Evolutionary conservation across 2,329 filamentous ascomycete genomes (phyloP).

Genomic region (Colletotrichum sojae): DNA sequence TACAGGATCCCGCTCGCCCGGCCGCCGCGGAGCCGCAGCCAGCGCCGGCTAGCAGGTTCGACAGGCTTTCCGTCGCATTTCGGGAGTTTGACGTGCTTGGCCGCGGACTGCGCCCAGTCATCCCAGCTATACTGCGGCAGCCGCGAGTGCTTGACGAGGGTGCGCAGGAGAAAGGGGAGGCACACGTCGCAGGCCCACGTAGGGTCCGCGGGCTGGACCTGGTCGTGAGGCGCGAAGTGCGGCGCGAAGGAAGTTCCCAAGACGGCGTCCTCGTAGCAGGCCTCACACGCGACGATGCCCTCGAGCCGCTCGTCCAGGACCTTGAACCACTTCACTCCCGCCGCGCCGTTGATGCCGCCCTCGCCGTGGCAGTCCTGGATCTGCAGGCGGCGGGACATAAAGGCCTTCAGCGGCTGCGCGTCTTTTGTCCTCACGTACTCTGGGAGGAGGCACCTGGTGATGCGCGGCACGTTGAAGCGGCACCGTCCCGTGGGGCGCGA

Average conservation of each 20-base stretch:
- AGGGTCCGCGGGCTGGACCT: constrained; percentile 44
- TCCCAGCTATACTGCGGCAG: constrained; percentile 47
- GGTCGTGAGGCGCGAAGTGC: constrained; percentile 29
- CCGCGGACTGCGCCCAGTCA: constrained; percentile 46
- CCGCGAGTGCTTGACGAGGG: constrained; percentile 32
- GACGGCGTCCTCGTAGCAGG: constrained; percentile 39
- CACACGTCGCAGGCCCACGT: constrained; percentile 52
- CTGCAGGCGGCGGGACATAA: constrained; percentile 46
- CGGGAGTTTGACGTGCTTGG: constrained; percentile 45
- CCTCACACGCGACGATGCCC: constrained; percentile 36
- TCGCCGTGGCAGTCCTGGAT: constrained; percentile 49
- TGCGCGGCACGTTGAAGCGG: constrained; percentile 50
- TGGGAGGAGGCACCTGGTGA: constrained; percentile 53
- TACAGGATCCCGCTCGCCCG: constrained; percentile 46
- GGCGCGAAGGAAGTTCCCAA: constrained; percentile 24
- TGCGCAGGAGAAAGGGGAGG: constrained; percentile 45
- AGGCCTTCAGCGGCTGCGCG: constrained; percentile 46
- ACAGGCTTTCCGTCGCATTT: constrained; percentile 48
- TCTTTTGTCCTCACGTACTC: constrained; percentile 47
- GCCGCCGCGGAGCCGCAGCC: constrained; percentile 45
- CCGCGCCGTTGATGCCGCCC: constrained; percentile 38
- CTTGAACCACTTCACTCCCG: constrained; percentile 50
- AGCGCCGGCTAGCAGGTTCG: constrained; percentile 44
- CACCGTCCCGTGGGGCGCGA: constrained; percentile 45
- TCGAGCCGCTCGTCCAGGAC: constrained; percentile 12